Base-by-base conservation (phyloP, 306 rosid species). In the Corylus americana region DNA sequence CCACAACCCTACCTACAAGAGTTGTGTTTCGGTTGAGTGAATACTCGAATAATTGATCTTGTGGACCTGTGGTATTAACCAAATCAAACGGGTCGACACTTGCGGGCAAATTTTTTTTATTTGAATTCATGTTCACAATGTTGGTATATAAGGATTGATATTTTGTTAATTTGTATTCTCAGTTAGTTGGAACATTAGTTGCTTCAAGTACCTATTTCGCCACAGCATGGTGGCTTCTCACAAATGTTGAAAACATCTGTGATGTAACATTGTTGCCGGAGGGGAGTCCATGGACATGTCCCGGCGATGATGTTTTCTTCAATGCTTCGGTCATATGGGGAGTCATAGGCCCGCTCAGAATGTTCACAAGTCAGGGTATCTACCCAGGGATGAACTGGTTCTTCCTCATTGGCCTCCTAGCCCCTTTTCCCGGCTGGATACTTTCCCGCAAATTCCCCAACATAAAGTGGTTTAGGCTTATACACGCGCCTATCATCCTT, bases 291-390 rank as follows among this genome's bases (percentile, higher is more conserved):
- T 93, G 97, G 94, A 91, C 92, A 29, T 91, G 97, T 77, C 95
- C 98, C 0, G 85, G 86, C 0, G 91, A 86, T 12, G 87, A 83
- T 14, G 95, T 93, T 22, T 87, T 91, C 55, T 93, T 87, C 74
- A 87, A 86, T 55, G 98, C 98, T 39, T 93, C 98, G 6, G 86
- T 93, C 66, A 91, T 91, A 62, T 93, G 98, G 97, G 97, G 98
- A 27, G 35, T 91, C 0, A 82, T 91, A 9, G 97, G 98, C 8
- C 97, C 98, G 1, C n/a, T 69, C 3, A 87, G 87, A 63, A 90
- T 91, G 95, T 89, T 93, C 75, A 71, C 86, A 0, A 79, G 31
- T 14, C 79, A 79, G 0, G 98, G 97, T 0, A 4, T 78, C 7
- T 90, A 91, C 86, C 85, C 91, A 0, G 74, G 37, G 51, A 5